phyloP scores from a whole-genome alignment of 257 asterid genomes.

The Solanum commersonii region DNA sequence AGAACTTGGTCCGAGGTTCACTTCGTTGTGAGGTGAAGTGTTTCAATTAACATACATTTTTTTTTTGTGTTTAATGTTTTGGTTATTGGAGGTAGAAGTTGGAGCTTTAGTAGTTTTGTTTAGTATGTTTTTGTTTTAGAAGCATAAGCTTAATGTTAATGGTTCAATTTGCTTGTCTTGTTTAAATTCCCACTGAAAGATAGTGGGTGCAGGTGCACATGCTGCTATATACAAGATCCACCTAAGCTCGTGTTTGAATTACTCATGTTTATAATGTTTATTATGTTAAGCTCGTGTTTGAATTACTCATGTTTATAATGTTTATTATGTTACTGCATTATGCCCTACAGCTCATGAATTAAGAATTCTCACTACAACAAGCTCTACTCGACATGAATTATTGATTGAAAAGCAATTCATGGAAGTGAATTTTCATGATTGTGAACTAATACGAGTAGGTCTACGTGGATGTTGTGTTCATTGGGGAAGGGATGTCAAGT shows the following conservation, averaged over 20 bases:
- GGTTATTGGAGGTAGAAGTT: neutral
- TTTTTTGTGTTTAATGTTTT: neutral
- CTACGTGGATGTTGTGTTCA: neutral
- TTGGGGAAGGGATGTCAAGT: neutral
- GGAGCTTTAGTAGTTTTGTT: neutral
- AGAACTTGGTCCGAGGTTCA: slow-evolving; percentile 7
- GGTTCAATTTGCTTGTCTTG: neutral
- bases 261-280: neutral
- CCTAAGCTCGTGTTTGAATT: neutral
- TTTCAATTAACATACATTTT: neutral
- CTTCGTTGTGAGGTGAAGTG: slow-evolving; percentile 12
- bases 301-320: neutral
- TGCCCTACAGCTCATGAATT: neutral
- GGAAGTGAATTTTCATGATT: neutral
- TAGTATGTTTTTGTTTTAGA: neutral
- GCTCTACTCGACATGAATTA: neutral
- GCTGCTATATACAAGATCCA: neutral
- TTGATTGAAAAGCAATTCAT: neutral
- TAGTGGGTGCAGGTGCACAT: neutral
- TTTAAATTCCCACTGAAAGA: neutral
- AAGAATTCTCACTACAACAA: neutral
- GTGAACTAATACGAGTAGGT: neutral
- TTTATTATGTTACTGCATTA: neutral
- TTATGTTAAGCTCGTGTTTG: neutral
- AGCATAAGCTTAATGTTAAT: neutral